Evolutionary conservation across 139 green algal species (phyloP), one percentile per base, ranked within the genome.

Genomic region (Edaphochlamys debaryana): DNA sequence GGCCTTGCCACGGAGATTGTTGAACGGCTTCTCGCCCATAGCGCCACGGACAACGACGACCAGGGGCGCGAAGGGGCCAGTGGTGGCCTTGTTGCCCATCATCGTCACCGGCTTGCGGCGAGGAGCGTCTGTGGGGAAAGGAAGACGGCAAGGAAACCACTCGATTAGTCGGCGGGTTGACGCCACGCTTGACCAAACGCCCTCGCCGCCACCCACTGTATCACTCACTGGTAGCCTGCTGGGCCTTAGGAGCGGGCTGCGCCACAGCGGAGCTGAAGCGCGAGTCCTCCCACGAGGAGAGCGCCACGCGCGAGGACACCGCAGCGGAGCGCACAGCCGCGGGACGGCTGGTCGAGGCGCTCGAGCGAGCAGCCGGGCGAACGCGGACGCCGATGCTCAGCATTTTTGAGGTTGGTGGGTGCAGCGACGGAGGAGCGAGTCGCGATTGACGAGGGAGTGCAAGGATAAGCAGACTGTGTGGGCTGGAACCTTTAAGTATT

Each of bases 21-120:
- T 99, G 89, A 99, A 99, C 32, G 96, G 84, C 87, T 99, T 99
- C 56, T 94, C 88, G n/a, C 97, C 97, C 30, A 99, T 91, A 0
- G 92, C 79, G 58, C 95, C 92, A 52, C 95, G 88, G 1, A 92
- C 87, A 9, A 98, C 82, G 0, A 91, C 56, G 20, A 99, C 97
- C 11, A 98, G 72, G 0, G 97, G 97, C 4, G 96, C 92, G 88
- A 99, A 99, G 19, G 94, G 85, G 1, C 97, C 97, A 38, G 74
- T 89, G 0, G 91, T 86, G 23, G 85, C 89, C 34, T 92, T 93
- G 92, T 99, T 99, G 38, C 94, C 97, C 91, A 94, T 93, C 68
- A 86, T 88, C 4, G 87, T 91, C 1, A 87, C 84, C 30, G 79
- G 32, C 64, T 75, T 76, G 38, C 77, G 84, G 40, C 84, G 68